A percentile compares a stretch with the other conserved stretches of the same genome.
Evolutionary conservation across 2,329 filamentous ascomycete genomes (phyloP).

Genomic region (Fusarium anguioides): DNA sequence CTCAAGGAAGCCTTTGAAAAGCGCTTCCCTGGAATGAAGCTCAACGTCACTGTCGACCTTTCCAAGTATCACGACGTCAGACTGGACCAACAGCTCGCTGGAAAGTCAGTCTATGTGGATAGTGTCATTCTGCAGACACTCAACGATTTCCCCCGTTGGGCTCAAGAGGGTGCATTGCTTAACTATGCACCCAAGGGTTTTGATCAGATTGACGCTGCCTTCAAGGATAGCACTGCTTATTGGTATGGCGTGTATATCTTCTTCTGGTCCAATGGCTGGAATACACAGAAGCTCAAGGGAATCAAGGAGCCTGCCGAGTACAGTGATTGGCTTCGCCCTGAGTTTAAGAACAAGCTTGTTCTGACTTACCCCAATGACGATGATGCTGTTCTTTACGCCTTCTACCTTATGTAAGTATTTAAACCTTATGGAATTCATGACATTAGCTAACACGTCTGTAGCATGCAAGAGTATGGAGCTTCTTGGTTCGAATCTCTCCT

Average conservation of each 20-base stretch:
- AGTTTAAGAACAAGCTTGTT: constrained; percentile 64
- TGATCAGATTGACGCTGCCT: constrained; percentile 54
- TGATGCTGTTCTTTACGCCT: constrained; percentile 64
- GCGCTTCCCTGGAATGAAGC: constrained; percentile 60
- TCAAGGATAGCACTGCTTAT: constrained; percentile 50
- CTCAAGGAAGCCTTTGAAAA: constrained; percentile 58
- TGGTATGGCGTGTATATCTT: constrained; percentile 57
- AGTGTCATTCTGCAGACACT: constrained; percentile 58
- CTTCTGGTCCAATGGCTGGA: constrained; percentile 49
- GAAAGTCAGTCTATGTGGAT: constrained; percentile 54
- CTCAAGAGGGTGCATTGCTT: constrained; percentile 57
- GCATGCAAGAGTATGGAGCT: constrained; percentile 54
- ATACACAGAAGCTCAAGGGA: constrained; percentile 48
- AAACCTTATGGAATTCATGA: fast-evolving
- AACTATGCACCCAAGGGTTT: constrained; percentile 62
- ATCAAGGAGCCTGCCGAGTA: constrained; percentile 51
- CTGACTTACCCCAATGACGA: constrained; percentile 69
- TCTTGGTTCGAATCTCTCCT: constrained; percentile 61
- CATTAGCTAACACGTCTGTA: constrained; percentile 15
- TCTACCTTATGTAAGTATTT: constrained; percentile 58
- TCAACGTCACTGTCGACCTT: constrained; percentile 65
- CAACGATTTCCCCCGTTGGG: constrained; percentile 65
- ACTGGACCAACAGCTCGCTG: constrained; percentile 59
- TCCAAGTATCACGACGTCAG: constrained; percentile 65
- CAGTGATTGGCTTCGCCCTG: constrained; percentile 57